Base-by-base conservation (phyloP, 192 early-diverging fungal species). In the Backusella mclennaniae region DNA sequence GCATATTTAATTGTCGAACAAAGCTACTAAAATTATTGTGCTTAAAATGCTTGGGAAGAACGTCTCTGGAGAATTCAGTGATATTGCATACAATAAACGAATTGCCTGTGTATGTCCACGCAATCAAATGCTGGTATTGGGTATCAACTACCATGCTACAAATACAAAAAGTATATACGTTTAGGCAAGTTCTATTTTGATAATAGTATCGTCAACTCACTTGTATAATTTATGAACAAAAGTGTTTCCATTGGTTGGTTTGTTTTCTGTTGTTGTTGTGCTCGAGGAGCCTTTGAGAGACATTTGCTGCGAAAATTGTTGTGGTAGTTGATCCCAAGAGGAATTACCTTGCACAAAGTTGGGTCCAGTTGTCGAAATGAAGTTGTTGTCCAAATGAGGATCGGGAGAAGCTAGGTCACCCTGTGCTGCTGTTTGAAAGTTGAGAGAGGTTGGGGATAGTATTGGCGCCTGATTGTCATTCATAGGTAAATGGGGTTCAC, bases 61-160 rank as follows among this genome's bases (percentile, higher is more conserved):
- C 94, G 77, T 95, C 93, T 75, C 89, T 86, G 53, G 92, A 91
- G 76, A 97, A 96, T 77, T 94, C 94, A 85, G 92, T 92, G 71
- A 95, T 93, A 76, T 95, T 95, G 86, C 94, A 93, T 66, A 97
- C 95, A 76, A 95, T 91, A 77, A 97, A 97, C 15, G 95, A 95
- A 1, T 90, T 90, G 21, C 95, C 95, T 26, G 90, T 87, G 73
- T 91, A 91, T 83, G 92, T 95, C 95, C 95, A 97, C 17, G 90
- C 90, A 74, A 97, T 97, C 73, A 95, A 84, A 80, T 95, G 91
- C 79, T 95, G 93, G 80, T 95, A 95, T 75, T 90, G 86, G 75
- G 86, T 89, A 83, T 97, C 96, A 77, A 92, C 83, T 66, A 97
- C 93, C 94, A 97, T 96, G 80, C 88, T 89, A 76, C 0, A 70